Evolutionary conservation across 305 asterid genomes (phyloP), one percentile per base, ranked within the genome.

Genomic region (Rubia balearica): DNA sequence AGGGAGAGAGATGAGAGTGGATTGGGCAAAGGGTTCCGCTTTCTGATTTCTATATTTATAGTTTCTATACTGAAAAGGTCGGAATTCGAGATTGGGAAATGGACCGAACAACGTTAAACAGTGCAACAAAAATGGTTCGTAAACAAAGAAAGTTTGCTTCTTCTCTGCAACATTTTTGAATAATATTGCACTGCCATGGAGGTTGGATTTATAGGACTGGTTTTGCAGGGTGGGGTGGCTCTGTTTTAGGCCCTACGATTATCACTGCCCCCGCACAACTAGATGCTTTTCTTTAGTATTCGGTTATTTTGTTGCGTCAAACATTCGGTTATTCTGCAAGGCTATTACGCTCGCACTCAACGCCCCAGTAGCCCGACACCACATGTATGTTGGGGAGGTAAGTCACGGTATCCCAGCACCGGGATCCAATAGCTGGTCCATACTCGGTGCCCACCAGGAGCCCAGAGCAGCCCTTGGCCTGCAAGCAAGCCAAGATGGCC

Each of bases 231-330:
- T 48, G 55, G 19, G 59, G 3, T 6, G 22, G 3, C 59, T 51
- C 59, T 51, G 59, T 51, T 51, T 51, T 51, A 51, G 59, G 59
- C 59, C 59, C 59, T 51, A 51, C 59, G 59, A 17, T 17, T 51
- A 3, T 51, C 51, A 12, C 48, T 12, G 17, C 53, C 53, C n/a
- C 13, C 53, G 17, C 57, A 49, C 16, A 16, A 16, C 19, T 5
- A 49, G 56, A 49, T 49, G 56, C 56, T 49, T 49, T 49, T 16
- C 19, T 14, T 4, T 19, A 49, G 2, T 27, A 2, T 27, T 27
- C 2, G 1, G 30, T 0, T 2, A 2, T 27, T 27, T 27, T 27
- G 30, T 27, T 27, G 30, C 30, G 30, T 27, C 30, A 27, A 27
- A 27, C 2, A 27, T 27, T 27, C 30, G 30, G 30, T 27, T 27